Evolutionary conservation across 1,139 yeast species (phyloP), one percentile per base, ranked within the genome.

Genomic region (Zygoascus sp.): DNA sequence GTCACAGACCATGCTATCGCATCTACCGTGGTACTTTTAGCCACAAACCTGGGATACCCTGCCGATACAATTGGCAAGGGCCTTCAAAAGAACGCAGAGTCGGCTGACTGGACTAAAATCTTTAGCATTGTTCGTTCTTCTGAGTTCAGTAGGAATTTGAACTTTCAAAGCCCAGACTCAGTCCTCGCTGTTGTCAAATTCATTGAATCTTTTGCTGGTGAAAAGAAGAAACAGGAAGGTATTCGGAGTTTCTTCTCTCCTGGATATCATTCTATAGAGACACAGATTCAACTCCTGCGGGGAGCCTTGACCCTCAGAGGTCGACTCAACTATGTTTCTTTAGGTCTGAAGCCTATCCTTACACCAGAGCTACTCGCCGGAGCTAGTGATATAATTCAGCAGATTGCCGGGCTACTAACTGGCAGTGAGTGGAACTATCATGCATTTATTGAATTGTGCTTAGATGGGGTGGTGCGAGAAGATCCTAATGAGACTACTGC

Each of bases 381-480:
- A 21, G 51, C 58, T 6, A 48, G 60, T 3, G 52, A 55, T 19
- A 53, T 49, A 25, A 42, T 57, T 32, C 50, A 46, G 40, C 35
- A 51, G 2, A 42, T 56, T 42, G 61, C 60, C 1, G 32, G 38
- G 11, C 47, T 50, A 20, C 53, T 60, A 11, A 49, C 47, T n/a
- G 42, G 44, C 1, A 62, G 57, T 34, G 60, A 62, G 10, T 50
- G 63, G 45, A 65, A 65, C 43, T 54, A 56, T 25, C 38, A 52
- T 11, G 59, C 58, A 23, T 49, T 66, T 9, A 53, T 66, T 38
- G 59, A 57, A 22, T 51, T 61, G 20, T 56, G 61, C n/a, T 50
- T 65, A 16, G 62, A 62, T 21, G 61, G 66, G 7, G 55, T 64
- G 21, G 53, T 59, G 41, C 58, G 63, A 17, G 67, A 62, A 25